Base-by-base conservation (phyloP, 192 early-diverging fungal species). In the Coemansia sp. region DNA sequence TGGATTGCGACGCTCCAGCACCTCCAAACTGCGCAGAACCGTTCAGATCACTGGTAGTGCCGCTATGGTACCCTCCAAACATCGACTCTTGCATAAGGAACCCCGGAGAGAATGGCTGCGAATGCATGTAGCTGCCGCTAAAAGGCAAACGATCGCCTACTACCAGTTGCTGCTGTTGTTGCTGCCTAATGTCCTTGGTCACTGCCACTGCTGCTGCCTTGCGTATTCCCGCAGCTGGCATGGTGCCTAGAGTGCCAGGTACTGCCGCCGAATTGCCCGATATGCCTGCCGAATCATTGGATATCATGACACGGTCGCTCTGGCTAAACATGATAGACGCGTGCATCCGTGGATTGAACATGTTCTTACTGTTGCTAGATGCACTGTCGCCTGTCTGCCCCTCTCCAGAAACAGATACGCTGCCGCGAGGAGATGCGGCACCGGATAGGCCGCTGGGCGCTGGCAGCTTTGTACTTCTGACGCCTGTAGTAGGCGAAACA, bases 251-350 rank as follows among this genome's bases (percentile, higher is more conserved):
- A 3, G 39, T 20, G 3, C 2, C 15, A 1, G 39, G 5, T 2
- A 20, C 3, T 20, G 39, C 39, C 3, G 17, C 19, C 3, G 39
- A 3, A 36, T 11, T 11, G 10, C 7, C 10, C 3, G 2, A 13
- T 2, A 15, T 1, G 15, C 18, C 13, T 2, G 30, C 8, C 46
- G 19, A 32, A 25, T 47, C 40, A 27, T 29, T 17, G 41, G 53
- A 53, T 18, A 45, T 50, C 24, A 68, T 46, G 4, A 77, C 57
- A 14, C 67, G 66, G 50, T 77, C 73, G 52, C 67, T 70, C 25
- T 58, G 62, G 43, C 67, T 70, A 26, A 77, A 67, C 67, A 69
- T 66, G 17, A 77, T 77, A 3, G 63, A 70, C 3, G 66, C 62
- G 29, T 70, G 73, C 73, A 77, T 61, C 13, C 59, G 60, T 4